A percentile compares a stretch with the other conserved stretches of the same genome.
phyloP scores from a whole-genome alignment of 2,329 filamentous ascomycete genomes.

The Basipetospora chlamydospora region DNA sequence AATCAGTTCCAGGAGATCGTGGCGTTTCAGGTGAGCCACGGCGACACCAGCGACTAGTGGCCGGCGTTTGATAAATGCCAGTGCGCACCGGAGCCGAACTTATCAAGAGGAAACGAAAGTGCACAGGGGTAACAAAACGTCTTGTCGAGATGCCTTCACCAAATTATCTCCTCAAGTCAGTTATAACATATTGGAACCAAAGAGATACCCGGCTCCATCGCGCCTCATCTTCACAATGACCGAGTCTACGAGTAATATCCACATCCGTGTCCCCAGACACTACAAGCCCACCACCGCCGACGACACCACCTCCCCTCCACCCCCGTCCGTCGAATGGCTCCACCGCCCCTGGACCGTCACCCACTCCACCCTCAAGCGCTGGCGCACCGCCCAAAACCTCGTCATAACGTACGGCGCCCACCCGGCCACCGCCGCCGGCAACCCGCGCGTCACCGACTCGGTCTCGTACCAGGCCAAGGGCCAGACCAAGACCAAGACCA shows the following conservation, averaged over 20 bases:
- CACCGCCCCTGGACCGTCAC: conserved; percentile 58
- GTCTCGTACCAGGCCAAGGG: conserved; percentile 52
- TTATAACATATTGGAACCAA: no score
- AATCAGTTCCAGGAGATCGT: no score
- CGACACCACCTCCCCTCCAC: conserved; percentile 20
- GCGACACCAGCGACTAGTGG: no score
- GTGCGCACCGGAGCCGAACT: no score
- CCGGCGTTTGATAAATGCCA: no score
- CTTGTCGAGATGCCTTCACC: no score
- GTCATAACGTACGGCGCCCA: conserved; percentile 59
- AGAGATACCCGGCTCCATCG: no score
- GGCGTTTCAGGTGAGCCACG: no score
- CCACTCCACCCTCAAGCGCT: conserved; percentile 66
- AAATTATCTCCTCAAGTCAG: no score
- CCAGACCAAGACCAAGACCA: conserved; percentile 35
- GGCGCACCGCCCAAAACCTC: conserved; percentile 67
- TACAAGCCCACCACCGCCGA: neutral
- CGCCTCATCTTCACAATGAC: neutral
- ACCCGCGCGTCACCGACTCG: conserved; percentile 48
- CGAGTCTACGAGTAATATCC: no score
- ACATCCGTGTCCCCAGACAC: conserved; percentile 3
- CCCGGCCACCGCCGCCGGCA: conserved; percentile 20
- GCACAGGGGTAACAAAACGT: no score
- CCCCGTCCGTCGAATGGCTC: conserved; percentile 46
- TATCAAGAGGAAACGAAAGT: no score